Base-by-base conservation (phyloP, 352 stramenopile species). In the Pythium inflatum region DNA sequence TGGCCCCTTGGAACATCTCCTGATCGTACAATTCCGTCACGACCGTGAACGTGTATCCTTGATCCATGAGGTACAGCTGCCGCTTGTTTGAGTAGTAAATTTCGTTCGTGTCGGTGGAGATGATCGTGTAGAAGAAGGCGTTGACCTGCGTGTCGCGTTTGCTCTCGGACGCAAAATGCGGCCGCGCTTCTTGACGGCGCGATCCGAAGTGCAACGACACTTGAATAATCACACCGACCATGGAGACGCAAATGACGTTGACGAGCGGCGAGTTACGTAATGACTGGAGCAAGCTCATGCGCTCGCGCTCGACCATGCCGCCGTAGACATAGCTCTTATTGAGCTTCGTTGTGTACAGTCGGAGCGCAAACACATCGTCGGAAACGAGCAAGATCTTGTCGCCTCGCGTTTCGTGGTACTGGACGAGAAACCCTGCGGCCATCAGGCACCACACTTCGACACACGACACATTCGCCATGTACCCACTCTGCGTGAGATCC, bases 41-140 rank as follows among this genome's bases (percentile, higher is more conserved):
- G 64, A 99, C 98, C 84, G 99, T 99, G 82, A 99, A 99, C 24
- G 97, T 99, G 79, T 99, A 99, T 54, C 98, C 98, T 76, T 99
- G 98, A 80, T 99, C 98, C 63, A 99, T 97, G 22, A 99, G 88
- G 78, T 99, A 99, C 78, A 99, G 97, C 77, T 99, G 97, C 3
- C 98, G 87, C 76, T 99, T 99, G 60, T 98, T 97, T 40, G 91
- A 98, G 83, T 99, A 99, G 72, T 98, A 99, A 97, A 99, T 99
- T 71, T 99, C 98, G 72, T 98, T 91, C 50, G 98, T 99, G 78
- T 99, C 98, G 11, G 95, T 98, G 57, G 96, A 99, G 50, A 99
- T 98, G 27, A 99, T 85, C 33, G 98, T 99, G 85, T 99, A 99
- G 76, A 99, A 99, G 83, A 99, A 99, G 6, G 98, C 98, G 75